Conservation (phyloP, 176 grass and related monocot genomes). For the Zizania latifolia region DNA sequence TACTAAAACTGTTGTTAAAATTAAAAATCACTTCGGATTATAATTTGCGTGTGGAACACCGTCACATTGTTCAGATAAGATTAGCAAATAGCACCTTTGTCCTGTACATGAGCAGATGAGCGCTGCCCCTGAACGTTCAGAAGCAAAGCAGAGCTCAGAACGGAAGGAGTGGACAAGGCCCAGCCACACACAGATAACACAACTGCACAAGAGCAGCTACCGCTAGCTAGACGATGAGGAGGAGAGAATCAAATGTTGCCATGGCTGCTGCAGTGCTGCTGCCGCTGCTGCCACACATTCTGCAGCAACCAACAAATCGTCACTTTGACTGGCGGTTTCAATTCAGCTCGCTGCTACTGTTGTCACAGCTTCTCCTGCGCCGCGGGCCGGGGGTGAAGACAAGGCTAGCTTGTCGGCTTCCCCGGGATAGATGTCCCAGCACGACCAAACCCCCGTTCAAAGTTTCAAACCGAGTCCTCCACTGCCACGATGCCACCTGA, state of each 20-base stretch:
- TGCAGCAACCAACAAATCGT: neutral
- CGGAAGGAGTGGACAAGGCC: neutral
- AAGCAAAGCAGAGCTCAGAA: no score
- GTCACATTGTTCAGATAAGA: no score
- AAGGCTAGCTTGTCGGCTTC: conserved; percentile 33
- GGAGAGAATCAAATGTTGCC: neutral
- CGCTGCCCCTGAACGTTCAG: no score
- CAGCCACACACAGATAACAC: neutral
- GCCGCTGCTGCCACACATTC: neutral
- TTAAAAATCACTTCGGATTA: no score
- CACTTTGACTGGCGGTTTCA: conserved; percentile 11
- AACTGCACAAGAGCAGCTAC: no score
- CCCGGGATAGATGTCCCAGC: conserved; percentile 33
- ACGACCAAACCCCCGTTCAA: conserved; percentile 14
- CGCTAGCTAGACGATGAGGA: neutral
- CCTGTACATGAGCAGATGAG: no score
- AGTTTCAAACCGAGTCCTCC: neutral
- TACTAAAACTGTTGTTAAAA: no score
- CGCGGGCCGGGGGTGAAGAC: neutral
- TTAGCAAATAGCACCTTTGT: no score
- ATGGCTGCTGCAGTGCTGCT: neutral
- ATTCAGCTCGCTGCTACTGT: no score
- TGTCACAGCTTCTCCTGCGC: no score
- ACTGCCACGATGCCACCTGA: no score
- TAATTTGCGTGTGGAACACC: no score